Base-by-base conservation (phyloP, 2,329 filamentous ascomycete genomes). In the Aspergillus ochraceoroseus region DNA sequence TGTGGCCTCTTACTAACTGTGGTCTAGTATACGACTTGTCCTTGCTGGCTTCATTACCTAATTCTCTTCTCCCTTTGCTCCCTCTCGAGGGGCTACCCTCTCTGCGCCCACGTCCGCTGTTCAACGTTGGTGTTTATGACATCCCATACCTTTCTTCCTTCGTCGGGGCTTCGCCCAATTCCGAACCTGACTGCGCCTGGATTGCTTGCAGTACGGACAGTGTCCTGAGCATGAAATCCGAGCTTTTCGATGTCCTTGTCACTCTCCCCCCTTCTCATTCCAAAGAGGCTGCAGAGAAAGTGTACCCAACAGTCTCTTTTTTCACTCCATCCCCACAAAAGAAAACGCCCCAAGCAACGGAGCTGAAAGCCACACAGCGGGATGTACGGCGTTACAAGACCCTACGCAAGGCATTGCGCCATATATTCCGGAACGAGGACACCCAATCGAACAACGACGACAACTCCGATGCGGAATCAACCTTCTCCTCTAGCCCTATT, bases 141-240 rank as follows among this genome's bases (percentile, higher is more conserved):
- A 95, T 98, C 34, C 79, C 85, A 4, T 80, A 83, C 41, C 74
- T 96, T 4, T 73, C 85, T 3, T 78, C 83, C 29, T 74, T 95
- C 4, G 72, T 73, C 64, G 32, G 70, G 68, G 57, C 62, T 56
- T 48, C 58, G 25, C 30, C 63, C 48, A 44, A 58, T 49, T 41
- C 56, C 32, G 57, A 63, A 42, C 35, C 45, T 31, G 54, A 73
- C 67, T 75, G 9, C 9, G 85, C 88, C 26, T 98, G 89, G 88
- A 82, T 95, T 44, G 92, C 90, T 8, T 95, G 89, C 64, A 95
- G 90, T 2, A 96, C 90, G 1, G 92, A 98, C 66, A 90, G 85
- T 57, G 92, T 98, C 43, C 75, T 98, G 9, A 81, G 80, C 32
- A 84, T 87, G 64, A 96, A 96, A 68, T 78, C 82, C 35, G 77